A percentile compares a stretch with the other conserved stretches of the same genome.
phyloP scores from a whole-genome alignment of 805 yeast genomes.

The Nadsonia fulvescens region DNA sequence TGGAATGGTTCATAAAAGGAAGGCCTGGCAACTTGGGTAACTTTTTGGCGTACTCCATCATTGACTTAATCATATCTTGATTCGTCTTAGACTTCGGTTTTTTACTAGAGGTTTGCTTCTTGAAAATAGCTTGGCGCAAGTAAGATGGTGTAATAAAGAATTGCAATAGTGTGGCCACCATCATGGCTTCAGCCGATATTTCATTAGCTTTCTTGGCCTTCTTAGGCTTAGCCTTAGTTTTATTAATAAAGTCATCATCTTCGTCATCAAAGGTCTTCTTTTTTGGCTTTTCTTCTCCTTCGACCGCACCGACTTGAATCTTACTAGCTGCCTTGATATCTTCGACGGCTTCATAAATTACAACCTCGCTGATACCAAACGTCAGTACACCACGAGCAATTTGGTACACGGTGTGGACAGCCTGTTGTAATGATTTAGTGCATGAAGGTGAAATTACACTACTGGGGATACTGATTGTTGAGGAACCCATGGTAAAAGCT shows the following conservation, averaged over 20 bases:
- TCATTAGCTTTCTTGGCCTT: conserved; percentile 9
- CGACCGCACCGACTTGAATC: conserved; percentile 10
- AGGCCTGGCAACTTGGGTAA: conserved; percentile 56
- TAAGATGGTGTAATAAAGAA: conserved; percentile 77
- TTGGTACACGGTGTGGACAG: conserved; percentile 57
- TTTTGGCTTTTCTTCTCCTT: conserved; percentile 18
- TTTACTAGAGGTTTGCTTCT: conserved; percentile 20
- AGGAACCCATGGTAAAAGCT: no score
- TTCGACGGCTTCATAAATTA: conserved; percentile 39
- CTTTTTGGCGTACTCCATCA: conserved; percentile 45
- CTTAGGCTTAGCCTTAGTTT: no score
- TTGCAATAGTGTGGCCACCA: conserved; percentile 55
- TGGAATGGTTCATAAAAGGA: conserved; percentile 46
- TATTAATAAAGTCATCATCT: conserved; percentile 9
- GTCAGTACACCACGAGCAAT: conserved; percentile 58
- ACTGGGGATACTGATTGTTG: conserved; percentile 62
- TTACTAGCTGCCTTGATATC: conserved; percentile 7
- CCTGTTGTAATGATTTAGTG: conserved; percentile 53
- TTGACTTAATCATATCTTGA: conserved; percentile 18
- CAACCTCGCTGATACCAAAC: conserved; percentile 56
- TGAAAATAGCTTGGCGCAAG: conserved; percentile 46
- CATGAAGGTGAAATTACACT: conserved; percentile 34
- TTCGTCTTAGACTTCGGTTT: conserved; percentile 9
- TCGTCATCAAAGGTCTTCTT: conserved; percentile 21
- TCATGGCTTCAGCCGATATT: conserved; percentile 21